These are phyloP conservation scores for Fragilaria radians DNA, from an alignment of 108 stramenopile species.

Conservation along the genomic window DNA sequence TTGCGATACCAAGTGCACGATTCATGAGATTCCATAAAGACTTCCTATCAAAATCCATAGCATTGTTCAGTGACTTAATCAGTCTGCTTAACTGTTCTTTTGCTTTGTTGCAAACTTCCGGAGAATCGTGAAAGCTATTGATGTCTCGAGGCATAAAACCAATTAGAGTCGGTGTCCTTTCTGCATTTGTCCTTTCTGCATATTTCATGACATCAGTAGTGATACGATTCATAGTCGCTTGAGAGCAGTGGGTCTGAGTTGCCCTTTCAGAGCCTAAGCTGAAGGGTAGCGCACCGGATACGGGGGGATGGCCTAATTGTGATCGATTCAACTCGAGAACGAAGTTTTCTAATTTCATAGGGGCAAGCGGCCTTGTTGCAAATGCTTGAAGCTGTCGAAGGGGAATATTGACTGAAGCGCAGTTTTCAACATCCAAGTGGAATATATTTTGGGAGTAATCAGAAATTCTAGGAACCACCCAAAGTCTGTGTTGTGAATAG, in stretches of 20 bases:
- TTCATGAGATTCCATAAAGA: slow-evolving; percentile 87
- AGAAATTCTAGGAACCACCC: slow-evolving; percentile 80
- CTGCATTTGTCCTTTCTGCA: slow-evolving; percentile 66
- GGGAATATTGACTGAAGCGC: slow-evolving; percentile 85
- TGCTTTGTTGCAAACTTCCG: slow-evolving; percentile 54
- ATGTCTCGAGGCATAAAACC: slow-evolving; percentile 79
- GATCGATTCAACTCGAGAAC: slow-evolving; percentile 54
- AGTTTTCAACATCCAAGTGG: slow-evolving; percentile 79
- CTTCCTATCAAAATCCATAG: slow-evolving; percentile 87
- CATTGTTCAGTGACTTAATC: slow-evolving; percentile 69
- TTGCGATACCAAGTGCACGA: slow-evolving; percentile 78
- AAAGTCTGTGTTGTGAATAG: slow-evolving; percentile 73
- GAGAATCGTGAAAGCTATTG: slow-evolving; percentile 61
- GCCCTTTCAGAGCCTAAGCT: slow-evolving; percentile 63
- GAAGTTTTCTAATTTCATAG: slow-evolving; percentile 80
- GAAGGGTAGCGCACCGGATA: slow-evolving; percentile 73
- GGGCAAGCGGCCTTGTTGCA: slow-evolving; percentile 75
- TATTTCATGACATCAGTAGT: slow-evolving; percentile 73
- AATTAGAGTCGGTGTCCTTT: slow-evolving; percentile 70
- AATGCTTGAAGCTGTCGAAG: slow-evolving; percentile 83
- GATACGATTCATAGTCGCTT: slow-evolving; percentile 81
- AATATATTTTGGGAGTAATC: slow-evolving; percentile 75
- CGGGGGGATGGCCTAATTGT: slow-evolving; percentile 54
- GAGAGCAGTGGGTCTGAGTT: slow-evolving; percentile 79
- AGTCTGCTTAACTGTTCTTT: slow-evolving; percentile 66